Percentiles rank a stretch among this genome's conserved stretches.
These are phyloP conservation scores for Solioccasus polychromus DNA, from an alignment of 768 basidiomycete species.

Conservation along the genomic window DNA sequence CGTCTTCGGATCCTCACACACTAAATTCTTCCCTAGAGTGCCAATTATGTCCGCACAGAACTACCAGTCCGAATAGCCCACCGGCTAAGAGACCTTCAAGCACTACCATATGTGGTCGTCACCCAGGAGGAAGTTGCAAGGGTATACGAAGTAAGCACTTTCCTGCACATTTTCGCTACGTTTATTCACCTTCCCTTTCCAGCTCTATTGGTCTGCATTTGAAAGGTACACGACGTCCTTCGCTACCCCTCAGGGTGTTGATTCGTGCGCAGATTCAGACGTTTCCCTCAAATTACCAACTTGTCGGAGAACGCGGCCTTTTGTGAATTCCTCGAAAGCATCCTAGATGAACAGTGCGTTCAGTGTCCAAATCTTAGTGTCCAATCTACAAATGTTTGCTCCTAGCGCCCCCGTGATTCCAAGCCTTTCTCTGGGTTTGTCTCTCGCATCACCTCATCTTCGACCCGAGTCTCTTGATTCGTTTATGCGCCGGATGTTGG, in stretches of 20 bases:
- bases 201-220: constrained; percentile 88
- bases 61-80: constrained; percentile 87
- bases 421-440: constrained; percentile 77
- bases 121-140: constrained; percentile 79
- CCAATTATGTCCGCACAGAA: constrained; percentile 88
- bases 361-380: constrained; percentile 1
- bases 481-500: constrained; percentile 89
- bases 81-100: constrained; percentile 81
- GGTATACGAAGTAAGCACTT: constrained; percentile 73
- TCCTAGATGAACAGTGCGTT: constrained; percentile 76
- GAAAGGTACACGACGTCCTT: constrained; percentile 54
- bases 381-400: constrained; percentile 9
- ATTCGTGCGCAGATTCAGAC: constrained; percentile 53
- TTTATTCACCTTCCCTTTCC: constrained; percentile 1
- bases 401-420: constrained; percentile 73
- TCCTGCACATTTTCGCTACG: background rate
- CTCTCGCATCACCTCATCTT: constrained; percentile 78
- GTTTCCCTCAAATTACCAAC: constrained; percentile 68
- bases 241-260: constrained; percentile 4
- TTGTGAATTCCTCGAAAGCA: constrained; percentile 61
- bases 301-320: constrained; percentile 76
- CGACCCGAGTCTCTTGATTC: constrained; percentile 77
- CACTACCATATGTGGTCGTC: constrained; percentile 82
- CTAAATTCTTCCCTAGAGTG: constrained; percentile 50
- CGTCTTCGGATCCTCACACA: background rate